Evolutionary conservation across 208 protist species (phyloP).

Genomic region (Trypanosomatidae sp.): DNA sequence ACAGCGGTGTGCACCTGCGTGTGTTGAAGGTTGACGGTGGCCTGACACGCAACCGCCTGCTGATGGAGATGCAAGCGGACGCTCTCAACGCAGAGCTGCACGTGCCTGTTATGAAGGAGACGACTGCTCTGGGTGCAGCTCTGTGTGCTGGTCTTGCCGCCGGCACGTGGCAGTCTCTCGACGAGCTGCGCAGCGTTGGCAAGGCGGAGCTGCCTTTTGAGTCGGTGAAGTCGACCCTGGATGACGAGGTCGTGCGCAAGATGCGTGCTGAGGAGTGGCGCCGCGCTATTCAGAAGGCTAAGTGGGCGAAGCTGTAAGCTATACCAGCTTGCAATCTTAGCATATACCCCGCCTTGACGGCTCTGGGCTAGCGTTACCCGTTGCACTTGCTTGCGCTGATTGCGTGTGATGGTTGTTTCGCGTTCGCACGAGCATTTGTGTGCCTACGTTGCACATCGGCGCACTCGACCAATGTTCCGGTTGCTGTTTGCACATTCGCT

Average conservation of each 20-base stretch:
- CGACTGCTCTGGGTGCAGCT: slow-evolving; percentile 61
- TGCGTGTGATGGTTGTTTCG: too few species aligned
- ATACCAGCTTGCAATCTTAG: neutral
- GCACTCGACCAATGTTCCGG: neutral
- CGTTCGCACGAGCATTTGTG: too few species aligned
- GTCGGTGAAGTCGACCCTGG: slow-evolving; percentile 12
- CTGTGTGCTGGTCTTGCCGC: slow-evolving; percentile 56
- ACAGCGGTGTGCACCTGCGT: slow-evolving; percentile 42
- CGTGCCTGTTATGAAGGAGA: slow-evolving; percentile 56
- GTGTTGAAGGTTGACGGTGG: slow-evolving; percentile 94
- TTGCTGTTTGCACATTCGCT: neutral
- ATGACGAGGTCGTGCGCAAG: slow-evolving; percentile 11
- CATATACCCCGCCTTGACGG: neutral
- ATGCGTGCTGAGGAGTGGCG: slow-evolving; percentile 29
- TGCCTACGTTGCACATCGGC: neutral
- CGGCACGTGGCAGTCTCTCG: slow-evolving; percentile 46
- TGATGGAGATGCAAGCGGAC: slow-evolving; percentile 95
- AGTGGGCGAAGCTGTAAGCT: slow-evolving; percentile 57
- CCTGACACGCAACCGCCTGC: slow-evolving; percentile 71
- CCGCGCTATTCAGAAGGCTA: slow-evolving; percentile 22
- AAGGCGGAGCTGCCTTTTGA: slow-evolving; percentile 12
- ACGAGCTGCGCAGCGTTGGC: slow-evolving; percentile 20
- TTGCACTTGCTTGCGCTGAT: too few species aligned
- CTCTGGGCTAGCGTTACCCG: too few species aligned
- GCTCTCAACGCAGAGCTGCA: slow-evolving; percentile 53